Conservation (phyloP, 257 asterid species). For the Solanum gandarillasii region DNA sequence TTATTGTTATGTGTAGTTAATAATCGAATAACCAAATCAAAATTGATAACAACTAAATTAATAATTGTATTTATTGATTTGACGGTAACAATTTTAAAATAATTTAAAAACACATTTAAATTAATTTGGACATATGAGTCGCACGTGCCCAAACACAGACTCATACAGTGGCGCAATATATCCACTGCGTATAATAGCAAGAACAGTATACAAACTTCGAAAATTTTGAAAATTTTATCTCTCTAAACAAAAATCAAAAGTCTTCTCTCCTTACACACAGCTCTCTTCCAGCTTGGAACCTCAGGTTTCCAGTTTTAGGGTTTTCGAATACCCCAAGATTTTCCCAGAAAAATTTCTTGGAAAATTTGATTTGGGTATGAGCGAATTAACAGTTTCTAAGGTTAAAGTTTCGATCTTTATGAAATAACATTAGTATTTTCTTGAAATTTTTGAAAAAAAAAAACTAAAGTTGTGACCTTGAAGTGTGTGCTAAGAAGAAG, state of each 20-base stretch:
- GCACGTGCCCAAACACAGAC: neutral
- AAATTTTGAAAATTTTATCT: constrained; percentile 12
- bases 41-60: too few relatives aligned
- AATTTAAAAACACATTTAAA: too few relatives aligned
- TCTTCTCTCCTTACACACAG: neutral
- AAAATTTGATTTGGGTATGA: neutral
- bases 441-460: neutral
- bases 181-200: neutral
- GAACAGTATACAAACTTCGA: neutral
- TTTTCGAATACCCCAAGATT: constrained; percentile 1
- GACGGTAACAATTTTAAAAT: too few relatives aligned
- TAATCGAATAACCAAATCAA: too few relatives aligned
- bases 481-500: neutral
- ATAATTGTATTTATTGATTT: too few relatives aligned
- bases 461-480: neutral
- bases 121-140: neutral
- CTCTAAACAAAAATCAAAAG: neutral
- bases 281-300: constrained; percentile 15
- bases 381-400: neutral
- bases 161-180: neutral
- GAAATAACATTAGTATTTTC: neutral
- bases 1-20: too few relatives aligned
- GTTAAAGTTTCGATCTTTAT: neutral
- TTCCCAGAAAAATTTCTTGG: neutral
- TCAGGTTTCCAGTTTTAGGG: constrained; percentile 11